phyloP scores from a whole-genome alignment of 495 filamentous ascomycete genomes.

The Neurospora cerealis region DNA sequence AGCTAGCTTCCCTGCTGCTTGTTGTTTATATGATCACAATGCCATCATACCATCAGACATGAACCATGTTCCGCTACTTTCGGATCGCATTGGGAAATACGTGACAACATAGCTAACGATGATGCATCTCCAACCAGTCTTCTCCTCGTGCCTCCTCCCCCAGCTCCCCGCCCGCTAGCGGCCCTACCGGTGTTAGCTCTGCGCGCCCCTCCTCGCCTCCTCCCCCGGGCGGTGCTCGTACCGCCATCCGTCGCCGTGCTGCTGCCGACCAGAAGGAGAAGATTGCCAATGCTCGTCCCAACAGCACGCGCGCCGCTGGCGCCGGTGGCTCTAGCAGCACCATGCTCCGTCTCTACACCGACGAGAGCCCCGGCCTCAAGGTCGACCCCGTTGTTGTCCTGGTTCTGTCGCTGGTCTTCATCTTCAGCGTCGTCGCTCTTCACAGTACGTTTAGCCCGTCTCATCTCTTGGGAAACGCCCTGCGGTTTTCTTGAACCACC shows the following conservation, averaged over 20 bases:
- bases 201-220: conserved; percentile 76
- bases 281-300: conserved; percentile 80
- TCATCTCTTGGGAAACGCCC: neutral
- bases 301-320: conserved; percentile 83
- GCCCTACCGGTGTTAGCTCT: conserved; percentile 49
- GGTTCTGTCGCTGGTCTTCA: conserved; percentile 90
- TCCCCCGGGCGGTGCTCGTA: conserved; percentile 88
- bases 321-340: conserved; percentile 94
- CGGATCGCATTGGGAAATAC: neutral
- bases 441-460: conserved; percentile 58
- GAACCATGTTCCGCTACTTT: neutral
- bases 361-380: conserved; percentile 91
- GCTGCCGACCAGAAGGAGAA: conserved; percentile 94
- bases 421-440: conserved; percentile 94
- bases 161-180: conserved; percentile 34
- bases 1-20: neutral
- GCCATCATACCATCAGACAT: neutral
- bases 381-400: conserved; percentile 96
- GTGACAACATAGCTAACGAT: neutral
- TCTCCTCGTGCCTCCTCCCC: conserved; percentile 68
- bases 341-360: conserved; percentile 99
- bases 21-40: neutral
- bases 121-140: conserved; percentile 39
- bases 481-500: neutral
- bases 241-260: conserved; percentile 84